Conservation (phyloP, 192 early-diverging fungal species). For the Coemansia reversa region DNA sequence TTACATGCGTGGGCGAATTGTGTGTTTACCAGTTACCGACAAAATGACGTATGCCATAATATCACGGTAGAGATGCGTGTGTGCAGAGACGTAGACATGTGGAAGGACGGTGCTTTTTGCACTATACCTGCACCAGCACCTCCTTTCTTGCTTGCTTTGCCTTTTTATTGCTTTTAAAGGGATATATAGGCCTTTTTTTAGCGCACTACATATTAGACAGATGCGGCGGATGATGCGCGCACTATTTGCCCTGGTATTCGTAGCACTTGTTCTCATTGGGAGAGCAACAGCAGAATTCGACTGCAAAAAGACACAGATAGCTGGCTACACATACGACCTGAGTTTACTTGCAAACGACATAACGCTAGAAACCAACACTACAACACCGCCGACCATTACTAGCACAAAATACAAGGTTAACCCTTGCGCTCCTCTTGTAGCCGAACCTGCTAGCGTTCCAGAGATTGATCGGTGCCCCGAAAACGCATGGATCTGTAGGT, state of each 20-base stretch:
- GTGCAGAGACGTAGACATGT: too few species aligned
- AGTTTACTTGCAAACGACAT: slow-evolving; percentile 30
- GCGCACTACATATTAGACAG: too few species aligned
- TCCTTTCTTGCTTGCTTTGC: neutral
- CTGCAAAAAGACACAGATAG: slow-evolving; percentile 45
- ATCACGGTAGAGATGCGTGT: too few species aligned
- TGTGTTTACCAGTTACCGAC: too few species aligned
- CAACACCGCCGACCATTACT: slow-evolving; percentile 49
- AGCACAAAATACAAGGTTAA: slow-evolving; percentile 42
- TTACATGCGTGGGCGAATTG: too few species aligned
- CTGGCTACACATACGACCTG: slow-evolving; percentile 43
- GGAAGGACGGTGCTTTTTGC: too few species aligned
- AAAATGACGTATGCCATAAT: too few species aligned
- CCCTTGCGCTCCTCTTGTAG: slow-evolving; percentile 46
- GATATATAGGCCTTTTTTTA: too few species aligned
- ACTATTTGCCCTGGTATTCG: neutral
- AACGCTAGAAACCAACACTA: slow-evolving; percentile 27
- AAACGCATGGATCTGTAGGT: too few species aligned
- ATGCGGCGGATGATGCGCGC: slow-evolving; percentile 10
- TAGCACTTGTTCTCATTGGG: neutral
- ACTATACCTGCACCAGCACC: too few species aligned
- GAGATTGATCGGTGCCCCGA: too few species aligned
- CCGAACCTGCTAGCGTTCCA: too few species aligned
- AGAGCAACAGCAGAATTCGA: slow-evolving; percentile 31
- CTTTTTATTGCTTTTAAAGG: neutral